Base-by-base conservation (phyloP, 148 eudicot species). In the Selenicereus undatus region DNA sequence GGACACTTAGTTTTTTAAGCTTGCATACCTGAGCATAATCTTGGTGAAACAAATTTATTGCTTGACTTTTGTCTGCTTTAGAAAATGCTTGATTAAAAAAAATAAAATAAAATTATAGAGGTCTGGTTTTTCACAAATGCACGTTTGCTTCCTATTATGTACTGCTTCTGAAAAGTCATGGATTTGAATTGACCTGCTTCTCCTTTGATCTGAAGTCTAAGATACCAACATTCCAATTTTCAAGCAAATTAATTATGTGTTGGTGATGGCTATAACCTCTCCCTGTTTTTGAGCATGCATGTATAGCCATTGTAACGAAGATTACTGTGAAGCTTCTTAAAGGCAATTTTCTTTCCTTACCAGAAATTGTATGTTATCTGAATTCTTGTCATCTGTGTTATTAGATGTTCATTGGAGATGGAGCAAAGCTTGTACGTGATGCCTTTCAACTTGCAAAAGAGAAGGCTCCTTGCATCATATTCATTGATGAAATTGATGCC, bases 401-500 rank as follows among this genome's bases (percentile, higher is more conserved):
- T 84, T 78, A 95, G 99, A 96, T 92, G 98, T 94, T 92, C 81
- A 92, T 97, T 81, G 99, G 99, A 68, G 99, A 97, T 81, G 99
- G 99, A 68, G 97, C 99, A 50, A 95, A 93, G 85, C 94, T 97
- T 66, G 99, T 97, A 56, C 99, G 98, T 82, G 98, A 97, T 87
- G 99, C 98, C 76, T 94, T 97, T 84, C 95, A 90, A 80, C 98
- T 97, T 76, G 99, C 98, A 14, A 96, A 97, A 81, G 99, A 97
- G 83, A 97, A 94, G 80, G 87, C 97, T 75, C 99, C 99, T 79
- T 92, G 95, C 89, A 97, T 97, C 83, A 92, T 97, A 73, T 97
- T 97, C 65, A 92, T 97, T 78, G 98, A 97, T 86, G 99, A 97
- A 84, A 94, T 97, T 81, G 99, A 97, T 89, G 99, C 99, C 82